Evolutionary conservation across 208 protist species (phyloP), one percentile per base, ranked within the genome.

Genomic region (Leishmania gerbilli): DNA sequence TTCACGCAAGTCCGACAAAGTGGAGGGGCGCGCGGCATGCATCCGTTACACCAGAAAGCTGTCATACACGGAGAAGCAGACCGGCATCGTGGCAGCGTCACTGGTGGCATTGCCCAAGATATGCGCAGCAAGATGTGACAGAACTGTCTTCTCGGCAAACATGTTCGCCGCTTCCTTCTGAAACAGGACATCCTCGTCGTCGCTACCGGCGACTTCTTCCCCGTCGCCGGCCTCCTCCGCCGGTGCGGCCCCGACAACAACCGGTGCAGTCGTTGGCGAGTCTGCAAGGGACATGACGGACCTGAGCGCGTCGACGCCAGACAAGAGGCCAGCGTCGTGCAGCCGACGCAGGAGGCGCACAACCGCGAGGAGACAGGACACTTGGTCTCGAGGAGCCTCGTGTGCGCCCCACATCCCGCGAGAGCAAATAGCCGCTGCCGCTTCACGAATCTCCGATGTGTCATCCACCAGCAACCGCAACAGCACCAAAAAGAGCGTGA

Each of bases 131-230:
- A 96, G 76, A 65, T 88, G 92, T 2, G 65, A 49, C 34, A 98
- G 71, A 17, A 95, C 72, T 9, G 87, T 81, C 8, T 80, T 84
- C 79, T 98, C 95, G 6, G 86, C 86, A 78, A 95, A 98, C 88
- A 98, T 91, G 82, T 98, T 98, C 6, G 90, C 93, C 24, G 87
- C 86, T 72, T 98, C 93, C 83, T 95, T 93, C 74, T 95, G 85
- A 82, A 98, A 98, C 21, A 98, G 84, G 4, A 96, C 90, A 34
- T 93, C 92, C n/a, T 87, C 89, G 34, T 84, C 91, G 1, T 84
- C 87, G 51, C n/a, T 76, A 31, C 15, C 13, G 5, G 42, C 72
- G n/a, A 34, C 77, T 56, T 71, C 81, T 1, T 79, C 84, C 2
- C 53, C 77, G 8, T 80, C 78, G 8, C 21, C 60, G 0, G 71